Conservation (phyloP, 2,329 filamentous ascomycete species). For the Colletotrichum sp. region DNA sequence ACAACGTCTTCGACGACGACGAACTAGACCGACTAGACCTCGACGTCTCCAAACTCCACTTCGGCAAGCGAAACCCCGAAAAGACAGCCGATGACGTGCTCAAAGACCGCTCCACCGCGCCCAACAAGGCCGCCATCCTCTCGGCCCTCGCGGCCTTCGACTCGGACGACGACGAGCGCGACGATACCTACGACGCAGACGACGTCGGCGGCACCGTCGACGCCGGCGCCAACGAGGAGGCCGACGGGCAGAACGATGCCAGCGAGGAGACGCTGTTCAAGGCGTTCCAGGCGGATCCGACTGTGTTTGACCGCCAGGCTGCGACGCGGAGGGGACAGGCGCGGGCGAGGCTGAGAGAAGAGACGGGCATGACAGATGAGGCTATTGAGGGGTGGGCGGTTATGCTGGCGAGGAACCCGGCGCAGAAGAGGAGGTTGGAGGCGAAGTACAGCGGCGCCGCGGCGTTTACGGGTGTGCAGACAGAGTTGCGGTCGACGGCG, state of each 20-base stretch:
- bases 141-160: constrained; percentile 90
- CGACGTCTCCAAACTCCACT: constrained; percentile 72
- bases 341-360: constrained; percentile 68
- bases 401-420: constrained; percentile 79
- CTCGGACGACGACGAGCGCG: constrained; percentile 92
- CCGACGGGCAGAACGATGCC: constrained; percentile 50
- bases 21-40: constrained; percentile 76
- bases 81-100: constrained; percentile 76
- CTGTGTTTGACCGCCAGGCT: constrained; percentile 74
- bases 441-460: constrained; percentile 58
- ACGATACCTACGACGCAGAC: constrained; percentile 93
- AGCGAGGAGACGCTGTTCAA: constrained; percentile 78
- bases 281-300: constrained; percentile 68
- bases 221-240: constrained; percentile 61
- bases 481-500: constrained; percentile 66
- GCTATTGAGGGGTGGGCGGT: constrained; percentile 92
- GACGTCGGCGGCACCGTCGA: constrained; percentile 93
- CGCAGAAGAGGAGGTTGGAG: constrained; percentile 72
- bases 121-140: constrained; percentile 84
- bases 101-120: constrained; percentile 65
- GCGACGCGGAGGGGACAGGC: constrained; percentile 69
- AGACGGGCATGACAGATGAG: constrained; percentile 92
- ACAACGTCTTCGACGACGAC: constrained; percentile 81
- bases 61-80: constrained; percentile 72
- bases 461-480: constrained; percentile 70